Percentiles rank a stretch among this genome's conserved stretches.
These are phyloP conservation scores for Xylaria sp. DNA, from an alignment of 2,329 filamentous ascomycete species.

Conservation along the genomic window DNA sequence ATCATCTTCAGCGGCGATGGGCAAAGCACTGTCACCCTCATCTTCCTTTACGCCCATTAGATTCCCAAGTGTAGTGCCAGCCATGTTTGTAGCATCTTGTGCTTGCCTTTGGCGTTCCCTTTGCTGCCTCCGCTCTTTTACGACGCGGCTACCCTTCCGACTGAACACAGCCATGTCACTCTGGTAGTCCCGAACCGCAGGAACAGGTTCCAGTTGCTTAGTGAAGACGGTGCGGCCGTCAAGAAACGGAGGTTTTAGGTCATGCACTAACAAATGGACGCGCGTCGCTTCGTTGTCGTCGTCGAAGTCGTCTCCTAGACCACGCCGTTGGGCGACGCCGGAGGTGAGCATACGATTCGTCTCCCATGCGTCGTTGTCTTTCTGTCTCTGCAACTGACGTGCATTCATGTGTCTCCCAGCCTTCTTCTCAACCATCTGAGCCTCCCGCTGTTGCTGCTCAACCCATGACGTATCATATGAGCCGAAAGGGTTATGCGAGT, in stretches of 20 bases:
- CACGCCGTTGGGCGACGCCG: conserved; percentile 87
- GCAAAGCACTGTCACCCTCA: conserved; percentile 86
- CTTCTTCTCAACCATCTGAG: conserved; percentile 80
- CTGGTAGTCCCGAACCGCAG: conserved; percentile 89
- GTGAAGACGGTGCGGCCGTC: conserved; percentile 96
- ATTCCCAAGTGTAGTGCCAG: conserved; percentile 90
- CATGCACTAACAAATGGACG: conserved; percentile 90
- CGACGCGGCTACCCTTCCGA: conserved; percentile 90
- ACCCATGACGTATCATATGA: conserved; percentile 76
- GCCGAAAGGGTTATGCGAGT: conserved; percentile 90
- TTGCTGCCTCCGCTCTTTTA: conserved; percentile 88
- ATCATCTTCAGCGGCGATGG: conserved; percentile 74
- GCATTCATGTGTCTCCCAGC: conserved; percentile 71
- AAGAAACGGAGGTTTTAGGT: conserved; percentile 90
- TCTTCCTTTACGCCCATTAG: conserved; percentile 95
- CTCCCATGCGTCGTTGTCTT: conserved; percentile 97
- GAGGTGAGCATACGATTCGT: conserved; percentile 98
- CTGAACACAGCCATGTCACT: conserved; percentile 99
- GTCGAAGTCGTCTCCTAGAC: conserved; percentile 80
- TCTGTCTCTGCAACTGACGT: conserved; percentile 82
- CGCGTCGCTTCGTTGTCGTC: conserved; percentile 90
- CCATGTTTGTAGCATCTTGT: conserved; percentile 90
- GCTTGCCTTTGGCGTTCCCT: conserved; percentile 93
- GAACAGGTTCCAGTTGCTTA: conserved; percentile 93
- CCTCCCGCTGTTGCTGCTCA: conserved; percentile 71